These are phyloP conservation scores for Pseudoscleropodium purum DNA, from an alignment of 225 moss, liverwort and hornwort genomes.

Conservation along the genomic window DNA sequence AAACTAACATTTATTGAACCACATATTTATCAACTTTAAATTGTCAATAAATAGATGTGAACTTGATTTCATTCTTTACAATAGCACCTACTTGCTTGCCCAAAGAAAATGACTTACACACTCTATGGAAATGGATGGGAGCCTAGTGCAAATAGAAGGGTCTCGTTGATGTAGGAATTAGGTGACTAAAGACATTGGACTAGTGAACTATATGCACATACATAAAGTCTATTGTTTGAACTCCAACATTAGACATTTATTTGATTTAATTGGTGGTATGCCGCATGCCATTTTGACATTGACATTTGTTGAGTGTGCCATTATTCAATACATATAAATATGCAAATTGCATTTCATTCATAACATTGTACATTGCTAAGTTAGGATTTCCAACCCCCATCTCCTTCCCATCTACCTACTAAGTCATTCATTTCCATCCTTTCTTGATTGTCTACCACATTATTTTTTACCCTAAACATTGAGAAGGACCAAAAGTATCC, in stretches of 20 bases:
- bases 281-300: not conserved
- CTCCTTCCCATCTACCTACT: not conserved
- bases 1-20: too few relatives aligned
- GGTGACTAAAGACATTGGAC: too few relatives aligned
- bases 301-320: not conserved
- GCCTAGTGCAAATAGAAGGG: too few relatives aligned
- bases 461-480: not conserved
- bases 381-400: not conserved
- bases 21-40: too few relatives aligned
- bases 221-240: not conserved
- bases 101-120: too few relatives aligned
- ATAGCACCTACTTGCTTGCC: too few relatives aligned
- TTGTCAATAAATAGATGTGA: too few relatives aligned
- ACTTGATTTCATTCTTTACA: too few relatives aligned
- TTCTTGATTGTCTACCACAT: not conserved
- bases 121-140: too few relatives aligned
- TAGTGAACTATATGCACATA: not conserved
- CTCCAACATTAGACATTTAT: not conserved
- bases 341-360: not conserved
- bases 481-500: not conserved
- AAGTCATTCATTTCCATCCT: not conserved
- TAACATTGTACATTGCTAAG: accelerated
- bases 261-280: not conserved
- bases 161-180: too few relatives aligned
- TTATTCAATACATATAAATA: not conserved